A percentile compares a stretch with the other conserved stretches of the same genome.
Evolutionary conservation across 371 early-diverging fungal genomes (phyloP).

Genomic region (Quaeritorhiza haematococci): DNA sequence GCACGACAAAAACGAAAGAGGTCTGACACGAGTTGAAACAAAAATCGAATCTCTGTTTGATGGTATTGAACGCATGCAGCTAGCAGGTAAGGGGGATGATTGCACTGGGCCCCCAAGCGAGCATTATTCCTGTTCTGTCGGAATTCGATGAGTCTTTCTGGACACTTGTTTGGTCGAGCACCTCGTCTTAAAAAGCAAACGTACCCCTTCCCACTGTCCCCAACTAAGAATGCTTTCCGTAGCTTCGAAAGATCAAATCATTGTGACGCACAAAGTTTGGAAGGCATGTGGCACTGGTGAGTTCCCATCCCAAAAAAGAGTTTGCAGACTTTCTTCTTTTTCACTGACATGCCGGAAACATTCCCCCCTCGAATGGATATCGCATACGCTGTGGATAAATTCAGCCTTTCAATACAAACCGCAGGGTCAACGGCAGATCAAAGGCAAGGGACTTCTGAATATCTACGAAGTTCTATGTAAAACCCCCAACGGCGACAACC

Average conservation of each 20-base stretch:
- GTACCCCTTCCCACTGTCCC: too few relatives aligned
- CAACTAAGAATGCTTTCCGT: constrained; percentile 5
- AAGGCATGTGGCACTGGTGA: constrained; percentile 7
- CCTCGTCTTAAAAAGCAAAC: too few relatives aligned
- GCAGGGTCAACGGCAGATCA: constrained; percentile 21
- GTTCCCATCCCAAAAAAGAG: neutral
- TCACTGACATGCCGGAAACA: too few relatives aligned
- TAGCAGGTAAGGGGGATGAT: constrained; percentile 15
- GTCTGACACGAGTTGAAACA: too few relatives aligned
- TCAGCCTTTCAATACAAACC: constrained; percentile 5
- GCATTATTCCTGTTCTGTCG: constrained; percentile 25
- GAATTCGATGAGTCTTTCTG: too few relatives aligned
- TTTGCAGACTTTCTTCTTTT: too few relatives aligned
- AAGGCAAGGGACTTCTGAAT: constrained; percentile 35
- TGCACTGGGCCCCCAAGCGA: neutral
- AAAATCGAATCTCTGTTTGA: neutral
- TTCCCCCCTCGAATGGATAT: too few relatives aligned
- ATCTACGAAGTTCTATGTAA: too few relatives aligned
- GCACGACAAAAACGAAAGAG: neutral
- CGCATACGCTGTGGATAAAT: neutral
- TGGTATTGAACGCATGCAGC: neutral
- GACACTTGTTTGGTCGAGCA: too few relatives aligned
- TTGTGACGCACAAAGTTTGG: constrained; percentile 26
- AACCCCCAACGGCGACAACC: too few relatives aligned
- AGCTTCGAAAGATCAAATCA: constrained; percentile 16